Conservation (phyloP, 2,329 filamentous ascomycete species). For the Niveomyces coronatus region DNA sequence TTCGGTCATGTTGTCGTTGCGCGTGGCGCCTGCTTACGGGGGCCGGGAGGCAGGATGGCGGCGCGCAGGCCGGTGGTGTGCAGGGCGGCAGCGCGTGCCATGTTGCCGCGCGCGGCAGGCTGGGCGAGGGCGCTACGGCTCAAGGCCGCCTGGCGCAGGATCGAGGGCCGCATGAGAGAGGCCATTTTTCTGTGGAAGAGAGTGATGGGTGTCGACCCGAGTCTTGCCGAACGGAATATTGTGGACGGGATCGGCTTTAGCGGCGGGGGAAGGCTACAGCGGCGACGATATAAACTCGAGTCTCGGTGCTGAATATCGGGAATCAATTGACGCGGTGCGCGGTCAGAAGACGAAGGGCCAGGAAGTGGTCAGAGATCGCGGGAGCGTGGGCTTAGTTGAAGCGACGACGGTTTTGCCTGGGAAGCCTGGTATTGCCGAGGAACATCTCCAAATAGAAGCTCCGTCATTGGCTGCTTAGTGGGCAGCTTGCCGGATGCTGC, state of each 20-base stretch:
- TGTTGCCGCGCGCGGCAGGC: constrained; percentile 23
- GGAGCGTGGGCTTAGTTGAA: constrained; percentile 9
- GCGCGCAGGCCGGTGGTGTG: constrained; percentile 67
- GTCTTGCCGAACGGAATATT: constrained; percentile 4
- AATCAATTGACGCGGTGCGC: neutral
- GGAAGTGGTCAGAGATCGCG: constrained; percentile 8
- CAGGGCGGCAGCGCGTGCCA: constrained; percentile 58
- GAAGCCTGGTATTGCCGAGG: constrained; percentile 36
- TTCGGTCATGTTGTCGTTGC: neutral
- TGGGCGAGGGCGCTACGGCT: constrained; percentile 28
- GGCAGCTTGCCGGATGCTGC: no score
- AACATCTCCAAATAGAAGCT: constrained; percentile 33
- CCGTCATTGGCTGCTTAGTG: constrained; percentile 40
- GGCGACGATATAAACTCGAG: no score
- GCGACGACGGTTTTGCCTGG: constrained; percentile 4
- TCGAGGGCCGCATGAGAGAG: constrained; percentile 43
- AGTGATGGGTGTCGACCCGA: constrained; percentile 3
- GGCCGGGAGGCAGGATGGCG: constrained; percentile 76
- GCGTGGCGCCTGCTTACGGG: constrained; percentile 51
- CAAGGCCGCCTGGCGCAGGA: constrained; percentile 43
- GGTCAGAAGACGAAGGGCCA: neutral
- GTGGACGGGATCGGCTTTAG: neutral
- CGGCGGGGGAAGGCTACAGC: no score
- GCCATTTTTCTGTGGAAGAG: constrained; percentile 40
- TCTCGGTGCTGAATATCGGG: no score